phyloP scores from a whole-genome alignment of 257 asterid species.

The Ocimum tenuiflorum region DNA sequence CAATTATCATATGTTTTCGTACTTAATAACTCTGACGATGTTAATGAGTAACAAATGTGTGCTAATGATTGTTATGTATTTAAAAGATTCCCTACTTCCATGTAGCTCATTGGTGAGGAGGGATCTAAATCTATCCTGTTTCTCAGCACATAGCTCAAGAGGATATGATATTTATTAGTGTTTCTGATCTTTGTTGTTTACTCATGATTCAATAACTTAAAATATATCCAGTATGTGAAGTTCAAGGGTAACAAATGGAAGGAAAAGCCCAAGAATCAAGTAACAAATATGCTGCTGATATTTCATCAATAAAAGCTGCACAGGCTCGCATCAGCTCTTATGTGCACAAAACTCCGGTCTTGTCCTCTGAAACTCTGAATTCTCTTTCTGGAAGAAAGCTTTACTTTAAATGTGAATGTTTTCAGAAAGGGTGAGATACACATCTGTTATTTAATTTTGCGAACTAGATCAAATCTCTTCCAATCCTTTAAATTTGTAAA shows the following conservation, averaged over 20 bases:
- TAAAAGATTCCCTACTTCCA: background rate
- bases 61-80: background rate
- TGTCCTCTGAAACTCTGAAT: constrained; percentile 67
- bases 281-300: constrained; percentile 66
- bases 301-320: constrained; percentile 66
- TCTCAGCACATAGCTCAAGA: background rate
- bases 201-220: background rate
- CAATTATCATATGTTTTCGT: background rate
- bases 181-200: background rate
- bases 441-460: background rate
- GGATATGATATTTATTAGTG: background rate
- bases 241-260: constrained; percentile 43
- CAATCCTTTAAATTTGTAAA: background rate
- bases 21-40: background rate
- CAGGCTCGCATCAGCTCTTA: constrained; percentile 46
- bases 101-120: background rate
- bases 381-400: constrained; percentile 64
- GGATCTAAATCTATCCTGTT: background rate
- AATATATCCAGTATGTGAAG: background rate
- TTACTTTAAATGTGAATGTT: constrained; percentile 82
- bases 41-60: background rate
- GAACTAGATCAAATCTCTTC: background rate
- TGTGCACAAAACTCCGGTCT: constrained; percentile 62
- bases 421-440: constrained; percentile 86
- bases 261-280: constrained; percentile 25